phyloP scores from a whole-genome alignment of 148 eudicot genomes.

The Suaeda aralocaspica region DNA sequence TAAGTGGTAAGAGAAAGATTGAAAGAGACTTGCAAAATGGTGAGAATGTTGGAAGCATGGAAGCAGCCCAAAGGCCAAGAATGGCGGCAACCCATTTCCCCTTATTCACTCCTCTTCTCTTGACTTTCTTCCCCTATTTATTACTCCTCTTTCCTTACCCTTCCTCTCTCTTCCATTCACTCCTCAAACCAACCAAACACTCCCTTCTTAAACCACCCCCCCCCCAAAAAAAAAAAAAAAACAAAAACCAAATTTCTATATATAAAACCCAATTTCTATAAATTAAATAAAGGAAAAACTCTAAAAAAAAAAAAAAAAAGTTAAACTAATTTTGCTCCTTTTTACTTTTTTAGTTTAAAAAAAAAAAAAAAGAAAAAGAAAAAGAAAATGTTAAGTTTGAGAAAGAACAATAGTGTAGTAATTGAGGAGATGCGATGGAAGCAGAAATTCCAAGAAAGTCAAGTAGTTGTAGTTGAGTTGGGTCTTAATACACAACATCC shows the following conservation, averaged over 20 bases:
- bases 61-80: slow-evolving; percentile 47
- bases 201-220: background rate
- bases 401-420: background rate
- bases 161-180: background rate
- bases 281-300: background rate
- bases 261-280: background rate
- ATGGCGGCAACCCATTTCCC: slow-evolving; percentile 46
- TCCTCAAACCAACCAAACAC: background rate
- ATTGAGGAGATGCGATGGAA: slow-evolving; percentile 13
- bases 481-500: slow-evolving; percentile 27
- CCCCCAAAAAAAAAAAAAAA: too few relatives aligned
- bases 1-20: slow-evolving; percentile 1
- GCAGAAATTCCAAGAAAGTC: slow-evolving; percentile 13
- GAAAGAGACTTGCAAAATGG: slow-evolving; percentile 27
- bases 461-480: slow-evolving; percentile 25
- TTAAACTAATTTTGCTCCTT: too few relatives aligned
- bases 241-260: background rate
- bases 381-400: background rate
- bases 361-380: background rate
- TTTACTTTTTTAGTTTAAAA: background rate
- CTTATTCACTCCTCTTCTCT: slow-evolving; percentile 13
- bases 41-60: slow-evolving; percentile 85
- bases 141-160: slow-evolving; percentile 7
- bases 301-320: slow-evolving; percentile 10
- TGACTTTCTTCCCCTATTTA: slow-evolving; percentile 16